Conservation (phyloP, 441 rosid genomes). For the Francoa sonchifolia region DNA sequence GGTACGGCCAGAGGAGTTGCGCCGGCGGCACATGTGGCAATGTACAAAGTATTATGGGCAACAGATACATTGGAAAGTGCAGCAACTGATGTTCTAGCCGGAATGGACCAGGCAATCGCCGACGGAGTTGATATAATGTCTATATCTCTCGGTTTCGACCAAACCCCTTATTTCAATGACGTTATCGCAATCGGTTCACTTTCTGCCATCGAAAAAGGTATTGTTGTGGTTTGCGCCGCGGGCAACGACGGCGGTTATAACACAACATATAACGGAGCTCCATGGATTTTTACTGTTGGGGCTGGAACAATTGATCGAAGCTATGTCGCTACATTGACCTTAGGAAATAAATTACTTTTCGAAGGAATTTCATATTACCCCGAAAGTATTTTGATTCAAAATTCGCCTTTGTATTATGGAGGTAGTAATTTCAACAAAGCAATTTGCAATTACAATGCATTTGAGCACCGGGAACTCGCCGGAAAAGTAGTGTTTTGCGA, state of each 20-base stretch:
- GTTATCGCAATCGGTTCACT: constrained; percentile 22
- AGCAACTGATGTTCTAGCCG: constrained; percentile 19
- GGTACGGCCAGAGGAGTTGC: constrained; percentile 24
- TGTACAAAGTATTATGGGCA: constrained; percentile 20
- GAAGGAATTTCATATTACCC: constrained; percentile 27
- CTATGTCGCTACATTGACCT: constrained; percentile 12
- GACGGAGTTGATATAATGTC: constrained; percentile 27
- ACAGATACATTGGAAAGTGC: not conserved
- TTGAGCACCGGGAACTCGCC: constrained; percentile 16
- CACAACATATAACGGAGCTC: constrained; percentile 18
- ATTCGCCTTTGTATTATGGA: constrained; percentile 21
- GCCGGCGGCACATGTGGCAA: constrained; percentile 18
- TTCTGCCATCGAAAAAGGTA: constrained; percentile 17
- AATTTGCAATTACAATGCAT: constrained; percentile 9
- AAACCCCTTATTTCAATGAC: constrained; percentile 11
- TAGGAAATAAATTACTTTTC: constrained; percentile 11
- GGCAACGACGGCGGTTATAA: constrained; percentile 10
- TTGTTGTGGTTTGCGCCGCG: constrained; percentile 14
- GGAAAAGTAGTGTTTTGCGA: constrained; percentile 32
- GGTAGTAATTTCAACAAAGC: constrained; percentile 14
- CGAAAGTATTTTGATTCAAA: constrained; percentile 11
- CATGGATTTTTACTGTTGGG: constrained; percentile 21
- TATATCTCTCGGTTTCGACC: constrained; percentile 13
- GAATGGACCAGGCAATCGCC: constrained; percentile 25
- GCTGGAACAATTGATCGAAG: constrained; percentile 24